A percentile compares a stretch with the other conserved stretches of the same genome.
phyloP scores from a whole-genome alignment of 768 basidiomycete species.

The Phylloporus sp. region DNA sequence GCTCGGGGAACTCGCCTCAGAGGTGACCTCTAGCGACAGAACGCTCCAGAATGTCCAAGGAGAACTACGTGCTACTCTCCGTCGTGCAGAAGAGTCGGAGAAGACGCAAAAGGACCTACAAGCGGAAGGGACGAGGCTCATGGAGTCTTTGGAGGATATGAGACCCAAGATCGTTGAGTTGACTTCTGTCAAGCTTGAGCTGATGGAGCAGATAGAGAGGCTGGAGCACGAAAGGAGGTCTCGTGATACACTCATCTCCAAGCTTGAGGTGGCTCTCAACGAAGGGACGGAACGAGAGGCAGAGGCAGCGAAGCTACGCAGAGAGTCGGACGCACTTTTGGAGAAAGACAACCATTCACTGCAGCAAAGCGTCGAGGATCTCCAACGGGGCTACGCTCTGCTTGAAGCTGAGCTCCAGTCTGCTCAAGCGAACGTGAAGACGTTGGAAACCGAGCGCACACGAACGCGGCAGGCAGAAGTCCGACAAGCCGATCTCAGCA shows the following conservation, averaged over 20 bases:
- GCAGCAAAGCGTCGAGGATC: slow-evolving; percentile 48
- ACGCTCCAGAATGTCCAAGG: slow-evolving; percentile 56
- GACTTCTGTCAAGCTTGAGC: slow-evolving; percentile 63
- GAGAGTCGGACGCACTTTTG: slow-evolving; percentile 40
- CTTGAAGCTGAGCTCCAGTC: slow-evolving; percentile 59
- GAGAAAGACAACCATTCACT: slow-evolving; percentile 50
- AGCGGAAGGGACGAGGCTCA: slow-evolving; percentile 67
- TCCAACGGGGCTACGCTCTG: slow-evolving; percentile 57
- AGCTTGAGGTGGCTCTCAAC: slow-evolving; percentile 56
- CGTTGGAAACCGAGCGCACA: slow-evolving; percentile 62
- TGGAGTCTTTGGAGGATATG: slow-evolving; percentile 83
- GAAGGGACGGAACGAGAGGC: slow-evolving; percentile 51
- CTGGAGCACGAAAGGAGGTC: slow-evolving; percentile 50
- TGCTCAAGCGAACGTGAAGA: slow-evolving; percentile 47
- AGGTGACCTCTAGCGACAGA: slow-evolving; percentile 48
- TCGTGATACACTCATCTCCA: slow-evolving; percentile 52
- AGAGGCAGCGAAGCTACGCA: slow-evolving; percentile 39
- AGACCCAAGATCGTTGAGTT: slow-evolving; percentile 80
- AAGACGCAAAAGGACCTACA: slow-evolving; percentile 67
- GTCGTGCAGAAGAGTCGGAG: slow-evolving; percentile 74
- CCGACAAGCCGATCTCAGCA: slow-evolving; percentile 54
- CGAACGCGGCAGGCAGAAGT: slow-evolving; percentile 51
- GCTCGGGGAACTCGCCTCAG: slow-evolving; percentile 49
- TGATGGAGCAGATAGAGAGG: slow-evolving; percentile 57
- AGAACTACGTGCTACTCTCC: slow-evolving; percentile 59